Base-by-base conservation (phyloP, 306 rosid genomes). In the Neltuma alba region DNA sequence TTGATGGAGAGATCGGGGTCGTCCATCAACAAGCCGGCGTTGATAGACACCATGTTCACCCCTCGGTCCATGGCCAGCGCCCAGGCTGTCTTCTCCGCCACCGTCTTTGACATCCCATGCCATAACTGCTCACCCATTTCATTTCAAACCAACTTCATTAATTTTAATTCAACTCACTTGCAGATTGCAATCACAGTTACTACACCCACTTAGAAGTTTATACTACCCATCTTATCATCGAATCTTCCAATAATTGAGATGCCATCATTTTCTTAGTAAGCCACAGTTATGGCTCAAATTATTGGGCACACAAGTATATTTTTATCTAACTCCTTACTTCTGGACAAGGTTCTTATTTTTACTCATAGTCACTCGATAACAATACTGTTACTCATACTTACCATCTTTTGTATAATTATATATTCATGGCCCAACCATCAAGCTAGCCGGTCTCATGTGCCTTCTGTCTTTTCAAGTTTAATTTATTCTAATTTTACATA, bases 51-150 rank as follows among this genome's bases (percentile, higher is more conserved):
- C 94, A 94, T 92, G 30, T 87, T 92, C 34, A 94, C 86, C 23
- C 91, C 91, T 30, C 98, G 83, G 86, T 94, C 98, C 98, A 89
- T 94, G 18, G 97, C 97, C 57, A 94, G 70, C 18, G 97, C 98
- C 93, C 96, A 94, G 0, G 97, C 97, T 1, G 92, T 87, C 83
- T 87, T 94, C 83, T 94, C 98, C 1, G 97, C 84, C 25, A 89
- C 54, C 42, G 98, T 91, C 81, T 94, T 94, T 4, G 98, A 92
- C 62, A 92, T 70, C n/a, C 87, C 97, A n/a, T 91, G 97, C 98
- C 98, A 94, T 68, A 94, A 70, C 98, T 94, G 91, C 16, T 3
- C 33, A 10, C 6, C 61, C 28, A 54, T 54, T 2, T 8, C 28
- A 54, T 18, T 54, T 13, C 14, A 27, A 9, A 25, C 5, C 34